Percentiles rank a stretch among this genome's conserved stretches.
Conservation (phyloP, 148 eudicot species). For the Limonium bicolor region DNA sequence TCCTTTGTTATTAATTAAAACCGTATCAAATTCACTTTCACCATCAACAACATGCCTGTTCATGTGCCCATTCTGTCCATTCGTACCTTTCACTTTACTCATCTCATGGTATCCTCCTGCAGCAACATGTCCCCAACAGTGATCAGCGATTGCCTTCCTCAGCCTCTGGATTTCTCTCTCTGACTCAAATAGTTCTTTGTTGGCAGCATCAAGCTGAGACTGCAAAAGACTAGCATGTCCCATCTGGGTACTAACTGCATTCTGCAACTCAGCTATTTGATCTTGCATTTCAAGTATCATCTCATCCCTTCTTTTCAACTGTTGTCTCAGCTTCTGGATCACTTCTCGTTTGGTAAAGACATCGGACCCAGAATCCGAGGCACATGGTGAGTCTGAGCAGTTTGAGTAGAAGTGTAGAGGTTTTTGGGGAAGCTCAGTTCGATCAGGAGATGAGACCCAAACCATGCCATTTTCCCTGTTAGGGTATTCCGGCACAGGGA, state of each 20-base stretch:
- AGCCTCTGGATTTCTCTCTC: constrained; percentile 82
- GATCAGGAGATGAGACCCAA: constrained; percentile 86
- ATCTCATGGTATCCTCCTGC: constrained; percentile 30
- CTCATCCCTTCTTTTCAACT: constrained; percentile 85
- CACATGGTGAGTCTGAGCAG: constrained; percentile 78
- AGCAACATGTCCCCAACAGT: constrained; percentile 50
- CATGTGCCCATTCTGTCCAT: constrained; percentile 49
- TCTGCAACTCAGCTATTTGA: constrained; percentile 73
- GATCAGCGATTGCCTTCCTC: constrained; percentile 88
- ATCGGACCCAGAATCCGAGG: constrained; percentile 92
- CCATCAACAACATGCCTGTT: constrained; percentile 31
- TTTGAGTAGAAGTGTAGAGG: constrained; percentile 72
- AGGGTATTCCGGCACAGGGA: constrained; percentile 46
- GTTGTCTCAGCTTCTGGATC: constrained; percentile 87
- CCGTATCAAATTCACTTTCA: constrained; percentile 25
- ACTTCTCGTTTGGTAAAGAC: constrained; percentile 89
- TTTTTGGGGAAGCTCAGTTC: constrained; percentile 70
- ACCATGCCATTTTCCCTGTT: constrained; percentile 47
- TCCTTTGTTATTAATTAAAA: no score
- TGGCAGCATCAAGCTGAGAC: constrained; percentile 63
- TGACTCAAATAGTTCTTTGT: constrained; percentile 67
- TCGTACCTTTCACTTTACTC: constrained; percentile 24
- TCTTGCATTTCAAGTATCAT: constrained; percentile 94
- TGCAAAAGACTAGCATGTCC: constrained; percentile 72
- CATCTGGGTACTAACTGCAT: constrained; percentile 36